phyloP scores from a whole-genome alignment of 352 stramenopile species.

The Globisporangium nagaii region DNA sequence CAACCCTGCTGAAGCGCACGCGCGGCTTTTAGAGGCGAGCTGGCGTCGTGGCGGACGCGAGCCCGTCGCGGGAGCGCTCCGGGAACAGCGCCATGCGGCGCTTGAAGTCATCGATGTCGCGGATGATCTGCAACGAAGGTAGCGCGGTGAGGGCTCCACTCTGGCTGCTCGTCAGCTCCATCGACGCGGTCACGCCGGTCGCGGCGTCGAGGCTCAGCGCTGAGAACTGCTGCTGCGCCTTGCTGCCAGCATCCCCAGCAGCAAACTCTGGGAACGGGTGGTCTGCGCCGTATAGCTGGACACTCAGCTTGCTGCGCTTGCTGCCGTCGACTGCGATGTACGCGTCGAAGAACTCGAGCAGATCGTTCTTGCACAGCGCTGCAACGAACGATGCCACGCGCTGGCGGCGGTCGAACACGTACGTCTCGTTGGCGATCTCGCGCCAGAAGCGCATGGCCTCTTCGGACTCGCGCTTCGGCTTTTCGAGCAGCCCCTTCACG shows the following conservation, averaged over 20 bases:
- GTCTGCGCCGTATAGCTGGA: constrained; percentile 49
- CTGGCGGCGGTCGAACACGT: constrained; percentile 57
- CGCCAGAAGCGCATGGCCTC: constrained; percentile 43
- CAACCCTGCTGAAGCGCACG: too few relatives aligned
- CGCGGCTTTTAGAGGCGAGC: not conserved
- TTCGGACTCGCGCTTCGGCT: constrained; percentile 56
- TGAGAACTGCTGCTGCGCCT: not conserved
- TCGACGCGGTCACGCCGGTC: constrained; percentile 24
- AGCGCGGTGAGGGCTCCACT: not conserved
- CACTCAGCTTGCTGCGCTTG: constrained; percentile 45
- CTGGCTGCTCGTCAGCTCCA: constrained; percentile 23
- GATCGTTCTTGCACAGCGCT: constrained; percentile 34
- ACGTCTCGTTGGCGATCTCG: constrained; percentile 66
- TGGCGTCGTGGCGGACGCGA: not conserved
- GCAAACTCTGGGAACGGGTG: constrained; percentile 36
- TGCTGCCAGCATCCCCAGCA: not conserved
- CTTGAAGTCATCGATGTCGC: constrained; percentile 56
- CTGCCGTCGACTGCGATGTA: constrained; percentile 21
- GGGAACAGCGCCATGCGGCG: constrained; percentile 62
- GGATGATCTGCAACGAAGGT: constrained; percentile 19
- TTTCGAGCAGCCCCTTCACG: constrained; percentile 58
- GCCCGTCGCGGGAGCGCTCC: constrained; percentile 26
- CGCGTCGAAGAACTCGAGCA: constrained; percentile 68
- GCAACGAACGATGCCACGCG: constrained; percentile 46
- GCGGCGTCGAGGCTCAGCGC: not conserved